Percentiles rank a stretch among this genome's conserved stretches.
Conservation (phyloP, 371 early-diverging fungal species). For the Pancytospora philotis region DNA sequence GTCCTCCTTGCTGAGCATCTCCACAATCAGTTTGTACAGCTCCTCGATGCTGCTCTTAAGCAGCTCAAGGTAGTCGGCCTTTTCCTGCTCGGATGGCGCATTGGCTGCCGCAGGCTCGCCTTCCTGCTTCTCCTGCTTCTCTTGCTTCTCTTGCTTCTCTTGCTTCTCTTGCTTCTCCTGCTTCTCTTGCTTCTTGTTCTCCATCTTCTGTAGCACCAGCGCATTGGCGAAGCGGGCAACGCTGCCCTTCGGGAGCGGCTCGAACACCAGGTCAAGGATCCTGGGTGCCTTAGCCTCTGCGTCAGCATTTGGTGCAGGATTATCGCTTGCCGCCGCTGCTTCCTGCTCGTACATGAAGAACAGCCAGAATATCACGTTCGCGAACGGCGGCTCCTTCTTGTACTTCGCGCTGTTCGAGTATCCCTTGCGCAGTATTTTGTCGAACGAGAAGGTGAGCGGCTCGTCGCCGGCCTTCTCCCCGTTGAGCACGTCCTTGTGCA, state of each 20-base stretch:
- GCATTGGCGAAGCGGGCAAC: not conserved
- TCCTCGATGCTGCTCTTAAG: not conserved
- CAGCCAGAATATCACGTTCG: conserved; percentile 4
- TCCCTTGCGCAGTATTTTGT: conserved; percentile 1
- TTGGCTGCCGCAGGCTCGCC: too few relatives aligned
- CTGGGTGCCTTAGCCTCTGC: not conserved
- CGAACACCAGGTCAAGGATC: not conserved
- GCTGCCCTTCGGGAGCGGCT: too few relatives aligned
- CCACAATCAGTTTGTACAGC: not conserved
- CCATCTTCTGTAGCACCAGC: not conserved
- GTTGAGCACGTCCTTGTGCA: not conserved
- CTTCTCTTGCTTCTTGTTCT: not conserved
- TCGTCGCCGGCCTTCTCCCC: not conserved
- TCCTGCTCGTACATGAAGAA: not conserved
- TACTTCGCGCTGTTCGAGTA: not conserved
- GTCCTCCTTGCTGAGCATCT: not conserved
- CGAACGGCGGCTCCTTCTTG: conserved; percentile 21
- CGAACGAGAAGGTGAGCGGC: conserved; percentile 3
- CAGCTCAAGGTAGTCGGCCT: not conserved
- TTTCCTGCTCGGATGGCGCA: not conserved
- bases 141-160: too few relatives aligned
- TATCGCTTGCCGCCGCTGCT: not conserved
- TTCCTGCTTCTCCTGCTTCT: too few relatives aligned
- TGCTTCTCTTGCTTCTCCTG: not conserved
- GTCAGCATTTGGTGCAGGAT: not conserved